phyloP scores from a whole-genome alignment of 2,329 filamentous ascomycete genomes.

The Lachnellula suecica region DNA sequence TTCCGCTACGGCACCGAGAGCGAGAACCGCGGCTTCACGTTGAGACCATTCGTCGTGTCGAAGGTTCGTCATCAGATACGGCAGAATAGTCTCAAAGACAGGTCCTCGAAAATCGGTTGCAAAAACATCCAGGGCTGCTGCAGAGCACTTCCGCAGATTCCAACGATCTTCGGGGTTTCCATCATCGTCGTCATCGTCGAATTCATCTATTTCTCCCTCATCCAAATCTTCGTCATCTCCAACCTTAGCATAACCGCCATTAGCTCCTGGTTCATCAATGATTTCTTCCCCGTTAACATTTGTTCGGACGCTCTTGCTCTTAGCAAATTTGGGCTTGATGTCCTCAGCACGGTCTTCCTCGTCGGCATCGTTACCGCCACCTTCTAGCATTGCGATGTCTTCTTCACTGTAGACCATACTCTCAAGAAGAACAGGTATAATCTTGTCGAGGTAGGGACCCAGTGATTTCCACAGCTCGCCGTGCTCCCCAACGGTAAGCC shows the following conservation, averaged over 20 bases:
- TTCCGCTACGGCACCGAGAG: slow-evolving; percentile 90
- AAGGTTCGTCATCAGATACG: slow-evolving; percentile 87
- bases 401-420: slow-evolving; percentile 98
- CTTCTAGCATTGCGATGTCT: slow-evolving; percentile 82
- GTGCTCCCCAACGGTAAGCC: slow-evolving; percentile 91
- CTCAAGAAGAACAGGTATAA: slow-evolving; percentile 86
- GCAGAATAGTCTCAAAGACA: slow-evolving; percentile 89
- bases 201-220: slow-evolving; percentile 83
- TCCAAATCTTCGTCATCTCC: slow-evolving; percentile 74
- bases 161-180: slow-evolving; percentile 86
- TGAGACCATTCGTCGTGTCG: slow-evolving; percentile 88
- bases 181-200: slow-evolving; percentile 71
- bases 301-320: slow-evolving; percentile 52
- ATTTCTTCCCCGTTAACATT: slow-evolving; percentile 43
- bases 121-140: slow-evolving; percentile 91
- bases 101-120: slow-evolving; percentile 84
- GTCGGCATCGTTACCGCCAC: slow-evolving; percentile 85
- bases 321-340: slow-evolving; percentile 89
- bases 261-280: slow-evolving; percentile 50
- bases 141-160: slow-evolving; percentile 96
- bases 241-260: slow-evolving; percentile 58
- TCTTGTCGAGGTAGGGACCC: slow-evolving; percentile 75
- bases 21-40: slow-evolving; percentile 90
- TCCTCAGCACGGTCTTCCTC: slow-evolving; percentile 88
- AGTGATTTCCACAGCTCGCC: slow-evolving; percentile 74